Evolutionary conservation across 176 grass and related monocot genomes (phyloP), one percentile per base, ranked within the genome.

Genomic region (Calamus simplicifolius): DNA sequence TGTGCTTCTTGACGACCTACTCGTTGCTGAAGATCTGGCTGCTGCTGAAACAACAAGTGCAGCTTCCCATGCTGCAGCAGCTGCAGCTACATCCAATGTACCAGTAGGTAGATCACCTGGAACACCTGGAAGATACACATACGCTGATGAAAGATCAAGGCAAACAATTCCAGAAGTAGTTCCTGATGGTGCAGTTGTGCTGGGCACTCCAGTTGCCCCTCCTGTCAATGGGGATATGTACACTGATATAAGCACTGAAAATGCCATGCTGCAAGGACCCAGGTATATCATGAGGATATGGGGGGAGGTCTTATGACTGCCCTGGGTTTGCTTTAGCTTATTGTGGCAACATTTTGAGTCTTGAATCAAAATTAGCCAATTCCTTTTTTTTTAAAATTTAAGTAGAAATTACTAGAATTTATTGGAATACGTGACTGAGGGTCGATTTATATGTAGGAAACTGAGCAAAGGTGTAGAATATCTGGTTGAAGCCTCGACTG

Each of bases 161-260:
- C 81, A 93, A 52, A 60, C 66, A n/a, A 56, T 43, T 64, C 63
- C 84, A 28, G 88, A 91, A 68, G 75, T 59, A 52, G 63, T 68
- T 59, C 59, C 73, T 62, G 87, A 86, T 85, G 84, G 93, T 67
- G 79, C 88, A 76, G 87, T 99, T 35, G 81, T 89, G 61, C 81
- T 99, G 59, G 88, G 94, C 66, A 99, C 87, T 69, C 79, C 94
- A 68, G 94, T 99, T 62, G 94, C 94, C 28, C 85, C 94, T 73
- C 94, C 94, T 71, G 79, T 89, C 54, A 99, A 99, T 79, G 94
- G 94, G 18, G 94, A 93, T 81, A 81, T 93, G 71, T 81, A 98
- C 51, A 87, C 84, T 54, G 94, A 98, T 83, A 98, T 98, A 65
- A 98, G 87, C 68, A 78, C 88, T 25, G 94, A 98, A 81, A 98